Percentiles rank a stretch among this genome's conserved stretches.
Conservation (phyloP, 139 green algal species). For the Tetradesmus lagerheimii region DNA sequence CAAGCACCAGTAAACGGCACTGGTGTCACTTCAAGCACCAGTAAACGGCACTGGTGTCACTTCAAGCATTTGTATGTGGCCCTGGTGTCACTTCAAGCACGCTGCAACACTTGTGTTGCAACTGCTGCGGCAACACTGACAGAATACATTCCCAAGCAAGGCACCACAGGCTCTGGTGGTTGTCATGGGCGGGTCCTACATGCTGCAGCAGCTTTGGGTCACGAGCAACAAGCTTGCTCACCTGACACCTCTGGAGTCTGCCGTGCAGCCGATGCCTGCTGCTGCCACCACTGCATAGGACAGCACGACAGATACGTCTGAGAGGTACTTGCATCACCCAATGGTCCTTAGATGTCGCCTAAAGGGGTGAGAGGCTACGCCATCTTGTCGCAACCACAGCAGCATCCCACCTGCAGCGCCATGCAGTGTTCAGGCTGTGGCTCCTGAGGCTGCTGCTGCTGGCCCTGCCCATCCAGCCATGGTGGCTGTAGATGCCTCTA, state of each 20-base stretch:
- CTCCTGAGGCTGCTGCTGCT: not conserved
- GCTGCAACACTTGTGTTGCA: too few relatives aligned
- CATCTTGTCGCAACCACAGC: too few relatives aligned
- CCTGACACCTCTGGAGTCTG: not conserved
- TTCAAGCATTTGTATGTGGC: not conserved
- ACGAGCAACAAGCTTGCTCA: too few relatives aligned
- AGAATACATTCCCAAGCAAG: too few relatives aligned
- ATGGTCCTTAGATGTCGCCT: too few relatives aligned
- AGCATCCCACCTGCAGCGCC: not conserved
- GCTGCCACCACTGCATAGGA: not conserved
- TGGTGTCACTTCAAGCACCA: not conserved
- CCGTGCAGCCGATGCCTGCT: not conserved
- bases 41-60: not conserved
- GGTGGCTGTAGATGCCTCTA: not conserved
- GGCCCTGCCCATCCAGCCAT: not conserved
- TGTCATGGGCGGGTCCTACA: too few relatives aligned
- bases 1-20: not conserved
- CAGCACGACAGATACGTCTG: not conserved
- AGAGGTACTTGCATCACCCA: too few relatives aligned
- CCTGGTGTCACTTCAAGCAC: not conserved
- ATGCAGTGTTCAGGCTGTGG: constrained; percentile 7
- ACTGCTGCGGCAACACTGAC: too few relatives aligned
- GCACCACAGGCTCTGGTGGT: too few relatives aligned
- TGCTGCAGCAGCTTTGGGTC: not conserved
- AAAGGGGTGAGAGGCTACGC: too few relatives aligned